Evolutionary conservation across 352 stramenopile species (phyloP), one percentile per base, ranked within the genome.

Genomic region (Pythium dissotocum): DNA sequence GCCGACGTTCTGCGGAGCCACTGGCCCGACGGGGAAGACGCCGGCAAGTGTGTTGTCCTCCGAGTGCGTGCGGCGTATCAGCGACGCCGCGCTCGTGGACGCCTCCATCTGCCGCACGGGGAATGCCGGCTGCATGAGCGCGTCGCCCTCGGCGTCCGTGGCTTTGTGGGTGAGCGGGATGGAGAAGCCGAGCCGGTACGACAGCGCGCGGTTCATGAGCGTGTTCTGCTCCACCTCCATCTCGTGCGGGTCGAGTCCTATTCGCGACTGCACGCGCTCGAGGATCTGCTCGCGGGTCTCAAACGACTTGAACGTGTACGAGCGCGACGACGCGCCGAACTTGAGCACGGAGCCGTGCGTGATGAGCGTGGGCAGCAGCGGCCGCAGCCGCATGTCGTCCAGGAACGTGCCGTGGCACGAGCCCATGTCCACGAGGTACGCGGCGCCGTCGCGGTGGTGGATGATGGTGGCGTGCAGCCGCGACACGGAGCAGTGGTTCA

Each of bases 401-500:
- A 95, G 70, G 49, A 88, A 91, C 48, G 87, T 92, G 46, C 85
- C 85, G 61, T 95, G 87, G 53, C 82, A 88, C 6, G 87, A 95
- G 42, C 83, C 79, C 38, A 95, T 64, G 58, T 95, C 87, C 26
- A 95, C 76, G 18, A 95, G 46, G 58, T 95, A 95, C 35, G 80
- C 86, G 40, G 77, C 76, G 32, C 87, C 87, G 54, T 90, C 86
- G 44, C 82, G 59, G 74, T 95, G 87, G 61, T 95, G 85, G 7
- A 95, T 74, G 28, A 95, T 77, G 0, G 77, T 76, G 1, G 87
- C 87, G 51, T 95, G 87, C 18, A 94, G 72, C 61, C 87, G 73
- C 33, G 87, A 95, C 60, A 95, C 90, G 48, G 87, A 95, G 74
- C 85, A 93, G 65, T 95, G 87, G 63, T 84, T 86, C 10, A 95